Percentiles rank a stretch among this genome's conserved stretches.
Evolutionary conservation across 176 grass and related monocot species (phyloP).

Genomic region (Triticum monococcum): DNA sequence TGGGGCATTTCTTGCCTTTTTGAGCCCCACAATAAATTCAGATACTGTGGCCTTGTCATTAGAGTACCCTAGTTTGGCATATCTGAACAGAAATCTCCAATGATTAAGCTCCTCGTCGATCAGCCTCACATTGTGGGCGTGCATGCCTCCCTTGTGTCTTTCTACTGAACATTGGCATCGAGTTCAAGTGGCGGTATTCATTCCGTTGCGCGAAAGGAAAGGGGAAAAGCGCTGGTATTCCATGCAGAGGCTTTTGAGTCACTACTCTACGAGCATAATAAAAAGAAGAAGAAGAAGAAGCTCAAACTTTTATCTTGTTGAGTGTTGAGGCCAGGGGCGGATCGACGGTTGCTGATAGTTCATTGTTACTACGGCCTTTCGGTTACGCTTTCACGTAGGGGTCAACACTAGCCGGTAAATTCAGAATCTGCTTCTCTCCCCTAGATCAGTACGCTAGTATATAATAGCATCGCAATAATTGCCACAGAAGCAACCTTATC

Average conservation of each 20-base stretch:
- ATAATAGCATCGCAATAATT: constrained; percentile 15
- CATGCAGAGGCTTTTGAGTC: constrained; percentile 48
- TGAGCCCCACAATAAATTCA: neutral
- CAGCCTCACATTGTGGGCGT: constrained; percentile 37
- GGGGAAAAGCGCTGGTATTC: constrained; percentile 21
- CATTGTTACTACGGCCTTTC: constrained; percentile 33
- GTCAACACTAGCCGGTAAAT: constrained; percentile 33
- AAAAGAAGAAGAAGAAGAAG: neutral
- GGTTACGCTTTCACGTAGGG: constrained; percentile 39
- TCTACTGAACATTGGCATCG: constrained; percentile 11
- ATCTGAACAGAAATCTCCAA: constrained; percentile 51
- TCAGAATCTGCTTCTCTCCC: constrained; percentile 38
- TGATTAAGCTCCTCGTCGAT: constrained; percentile 48
- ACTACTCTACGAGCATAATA: constrained; percentile 22
- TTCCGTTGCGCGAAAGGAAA: neutral
- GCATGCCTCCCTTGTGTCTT: constrained; percentile 4
- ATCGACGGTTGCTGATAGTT: constrained; percentile 25
- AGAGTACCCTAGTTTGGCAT: constrained; percentile 39
- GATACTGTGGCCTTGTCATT: constrained; percentile 38
- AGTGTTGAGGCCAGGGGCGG: neutral
- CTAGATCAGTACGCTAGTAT: constrained; percentile 1
- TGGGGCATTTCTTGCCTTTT: constrained; percentile 21
- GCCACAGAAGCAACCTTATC: constrained; percentile 25
- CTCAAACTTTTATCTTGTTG: constrained; percentile 3
- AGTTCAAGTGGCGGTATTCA: constrained; percentile 18